Conservation (phyloP, 306 rosid species). For the Lathyrus sativus region DNA sequence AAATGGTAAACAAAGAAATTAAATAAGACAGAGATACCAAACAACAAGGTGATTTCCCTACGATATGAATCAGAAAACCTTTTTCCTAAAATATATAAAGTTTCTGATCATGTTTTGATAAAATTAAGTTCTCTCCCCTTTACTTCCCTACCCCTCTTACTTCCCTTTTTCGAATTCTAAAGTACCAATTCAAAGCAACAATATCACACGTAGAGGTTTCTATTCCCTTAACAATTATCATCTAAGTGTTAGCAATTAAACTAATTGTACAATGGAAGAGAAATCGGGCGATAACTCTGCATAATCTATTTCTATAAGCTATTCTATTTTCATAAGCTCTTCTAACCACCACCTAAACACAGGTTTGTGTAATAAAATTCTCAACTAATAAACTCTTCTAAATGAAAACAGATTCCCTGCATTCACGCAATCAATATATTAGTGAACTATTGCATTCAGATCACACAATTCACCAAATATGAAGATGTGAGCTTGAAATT, state of each 20-base stretch:
- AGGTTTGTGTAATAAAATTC: background rate
- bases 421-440: background rate
- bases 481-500: too few species aligned
- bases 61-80: conserved; percentile 14
- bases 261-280: background rate
- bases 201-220: background rate
- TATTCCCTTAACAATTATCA: background rate
- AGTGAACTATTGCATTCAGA: background rate
- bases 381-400: background rate
- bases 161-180: background rate
- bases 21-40: conserved; percentile 9
- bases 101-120: background rate
- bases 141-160: background rate
- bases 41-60: background rate
- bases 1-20: conserved; percentile 6
- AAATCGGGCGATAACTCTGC: background rate
- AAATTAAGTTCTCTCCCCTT: conserved; percentile 7
- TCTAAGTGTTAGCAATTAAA: background rate
- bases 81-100: background rate
- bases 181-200: background rate
- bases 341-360: conserved; percentile 1
- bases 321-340: background rate
- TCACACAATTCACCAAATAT: background rate
- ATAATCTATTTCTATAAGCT: background rate
- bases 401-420: background rate